Evolutionary conservation across 495 filamentous ascomycete species (phyloP), one percentile per base, ranked within the genome.

Genomic region (Mytilinidion resinicola): DNA sequence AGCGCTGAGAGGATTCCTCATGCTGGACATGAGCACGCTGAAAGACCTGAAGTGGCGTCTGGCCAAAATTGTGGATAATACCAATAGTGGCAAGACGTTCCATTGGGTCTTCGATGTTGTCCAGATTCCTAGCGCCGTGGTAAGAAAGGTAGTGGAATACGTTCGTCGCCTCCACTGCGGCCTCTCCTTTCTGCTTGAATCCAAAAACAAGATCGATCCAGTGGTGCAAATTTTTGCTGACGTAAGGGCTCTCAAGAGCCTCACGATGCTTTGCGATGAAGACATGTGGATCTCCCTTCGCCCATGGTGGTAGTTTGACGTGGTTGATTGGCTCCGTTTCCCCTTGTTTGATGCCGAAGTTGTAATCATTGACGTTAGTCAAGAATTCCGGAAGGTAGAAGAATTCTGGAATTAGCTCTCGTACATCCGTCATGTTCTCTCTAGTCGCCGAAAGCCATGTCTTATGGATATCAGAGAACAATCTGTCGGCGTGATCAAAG

Each of bases 151-250:
- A 88, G 63, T 96, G 90, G 78, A 96, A 98, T 50, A 97, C 90
- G 69, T 98, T 98, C 43, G 89, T 84, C 30, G 86, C 86, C 67
- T 97, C 92, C 14, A 96, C 73, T 0, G 93, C 93, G 35, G 90
- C 90, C 57, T 97, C 93, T 9, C 93, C 93, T 30, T 88, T 88
- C 69, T 98, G 93, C 71, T 97, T 96, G 70, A 80, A 89, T 11
- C 93, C 93, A 74, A 98, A 98, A 4, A 97, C 81, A 17, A 98
- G 79, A 68, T 98, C 93, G 61, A 98, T 95, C 93, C 93, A 98
- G 54, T 88, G 81, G 66, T 96, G 93, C 25, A 98, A 78, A 59
- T 91, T 82, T 63, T 87, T 80, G 65, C 90, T 96, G 57, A 97
- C 93, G 68, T 96, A 89, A 0, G 91, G 90, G 61, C 91, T 96